Percentiles rank a stretch among this genome's conserved stretches.
These are phyloP conservation scores for Paraleonurus japonicus DNA, from an alignment of 257 asterid genomes.

Conservation along the genomic window DNA sequence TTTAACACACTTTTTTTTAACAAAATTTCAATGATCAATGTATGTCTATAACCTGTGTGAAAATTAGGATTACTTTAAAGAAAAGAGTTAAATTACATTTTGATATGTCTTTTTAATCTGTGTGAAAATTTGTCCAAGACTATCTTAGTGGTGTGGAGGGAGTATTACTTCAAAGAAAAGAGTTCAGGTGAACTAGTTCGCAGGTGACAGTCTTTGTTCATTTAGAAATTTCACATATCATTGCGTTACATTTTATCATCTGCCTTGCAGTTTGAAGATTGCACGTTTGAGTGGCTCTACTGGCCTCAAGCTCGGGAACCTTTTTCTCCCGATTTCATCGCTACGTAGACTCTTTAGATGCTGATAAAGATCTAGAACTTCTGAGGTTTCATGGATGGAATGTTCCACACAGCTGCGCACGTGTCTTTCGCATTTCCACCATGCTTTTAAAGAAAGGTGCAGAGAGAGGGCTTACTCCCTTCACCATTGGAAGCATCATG, in stretches of 20 bases:
- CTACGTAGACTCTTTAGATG: conserved; percentile 61
- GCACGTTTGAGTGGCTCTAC: conserved; percentile 82
- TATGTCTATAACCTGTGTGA: too few species aligned
- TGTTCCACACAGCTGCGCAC: conserved; percentile 48
- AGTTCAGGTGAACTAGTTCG: background rate
- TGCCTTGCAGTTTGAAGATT: conserved; percentile 61
- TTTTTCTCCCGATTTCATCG: conserved; percentile 45
- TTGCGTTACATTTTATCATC: background rate
- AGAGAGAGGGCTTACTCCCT: conserved; percentile 60
- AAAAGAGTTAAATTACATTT: too few species aligned
- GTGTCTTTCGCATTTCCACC: conserved; percentile 56
- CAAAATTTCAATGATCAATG: too few species aligned
- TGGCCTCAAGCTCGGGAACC: conserved; percentile 78
- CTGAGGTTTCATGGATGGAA: conserved; percentile 66
- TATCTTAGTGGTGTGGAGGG: too few species aligned
- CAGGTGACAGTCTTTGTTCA: background rate
- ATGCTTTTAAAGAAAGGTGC: conserved; percentile 79
- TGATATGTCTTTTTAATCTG: too few species aligned
- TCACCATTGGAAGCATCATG: conserved; percentile 63
- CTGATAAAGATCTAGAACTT: conserved; percentile 64
- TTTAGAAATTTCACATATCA: background rate
- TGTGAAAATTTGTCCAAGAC: too few species aligned
- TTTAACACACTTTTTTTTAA: too few species aligned
- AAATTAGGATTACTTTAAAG: too few species aligned
- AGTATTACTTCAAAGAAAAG: too few species aligned